A percentile compares a stretch with the other conserved stretches of the same genome.
Evolutionary conservation across 106 monocot genomes (phyloP).

Genomic region (Allium fistulosum): DNA sequence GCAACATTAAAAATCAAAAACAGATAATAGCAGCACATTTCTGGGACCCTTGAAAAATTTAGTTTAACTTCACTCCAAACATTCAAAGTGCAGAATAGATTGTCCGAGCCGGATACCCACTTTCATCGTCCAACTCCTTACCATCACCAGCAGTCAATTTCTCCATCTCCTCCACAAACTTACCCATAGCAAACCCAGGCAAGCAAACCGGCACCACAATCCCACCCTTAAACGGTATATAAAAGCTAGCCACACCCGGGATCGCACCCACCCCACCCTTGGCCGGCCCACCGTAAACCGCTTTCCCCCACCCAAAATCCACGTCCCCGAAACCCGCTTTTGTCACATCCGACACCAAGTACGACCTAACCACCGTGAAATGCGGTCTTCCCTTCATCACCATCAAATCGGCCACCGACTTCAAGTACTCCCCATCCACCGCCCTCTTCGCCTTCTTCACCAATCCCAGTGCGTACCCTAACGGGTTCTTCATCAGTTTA

Average conservation of each 20-base stretch:
- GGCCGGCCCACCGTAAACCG: conserved; percentile 41
- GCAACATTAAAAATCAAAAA: no score
- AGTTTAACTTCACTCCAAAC: no score
- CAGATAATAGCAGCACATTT: no score
- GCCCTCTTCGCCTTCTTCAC: conserved; percentile 39
- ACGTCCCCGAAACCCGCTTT: conserved; percentile 32
- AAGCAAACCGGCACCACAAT: conserved; percentile 43
- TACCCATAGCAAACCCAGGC: conserved; percentile 44
- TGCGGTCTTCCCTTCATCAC: conserved; percentile 42
- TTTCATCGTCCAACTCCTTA: background rate
- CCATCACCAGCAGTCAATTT: background rate
- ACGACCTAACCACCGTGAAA: conserved; percentile 29
- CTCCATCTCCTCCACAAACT: conserved; percentile 40
- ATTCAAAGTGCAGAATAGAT: background rate
- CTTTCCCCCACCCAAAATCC: conserved; percentile 69
- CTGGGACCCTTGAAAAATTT: no score
- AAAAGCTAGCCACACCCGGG: conserved; percentile 49
- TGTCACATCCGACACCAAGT: conserved; percentile 55
- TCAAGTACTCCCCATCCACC: conserved; percentile 48
- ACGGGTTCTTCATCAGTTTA: conserved; percentile 25
- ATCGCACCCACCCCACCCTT: conserved; percentile 42
- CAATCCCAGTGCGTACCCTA: conserved; percentile 46
- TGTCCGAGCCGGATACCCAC: background rate
- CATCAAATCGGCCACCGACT: conserved; percentile 52
- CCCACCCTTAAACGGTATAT: conserved; percentile 33